A percentile compares a stretch with the other conserved stretches of the same genome.
Evolutionary conservation across 2,329 filamentous ascomycete genomes (phyloP).

Genomic region (Gliomastix tumulicola): DNA sequence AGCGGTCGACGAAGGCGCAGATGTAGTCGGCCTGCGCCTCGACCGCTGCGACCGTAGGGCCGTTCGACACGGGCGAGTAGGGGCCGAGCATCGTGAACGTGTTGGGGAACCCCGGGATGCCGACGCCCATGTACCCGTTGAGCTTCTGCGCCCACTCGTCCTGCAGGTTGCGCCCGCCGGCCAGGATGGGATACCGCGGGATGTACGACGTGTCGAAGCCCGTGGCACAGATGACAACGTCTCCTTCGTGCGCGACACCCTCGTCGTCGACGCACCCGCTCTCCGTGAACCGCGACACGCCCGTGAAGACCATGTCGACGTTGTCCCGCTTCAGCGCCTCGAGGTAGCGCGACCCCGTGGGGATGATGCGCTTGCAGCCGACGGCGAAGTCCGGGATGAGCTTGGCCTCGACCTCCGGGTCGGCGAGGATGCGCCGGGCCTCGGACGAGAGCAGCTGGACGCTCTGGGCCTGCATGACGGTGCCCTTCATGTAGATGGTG

Average conservation of each 20-base stretch:
- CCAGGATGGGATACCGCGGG: conserved; percentile 34
- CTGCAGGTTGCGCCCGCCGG: conserved; percentile 21
- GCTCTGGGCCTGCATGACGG: not conserved
- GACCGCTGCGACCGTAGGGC: conserved; percentile 26
- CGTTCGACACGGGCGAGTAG: conserved; percentile 23
- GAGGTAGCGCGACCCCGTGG: no score
- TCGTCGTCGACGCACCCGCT: not conserved
- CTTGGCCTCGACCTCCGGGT: not conserved
- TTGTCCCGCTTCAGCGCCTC: conserved; percentile 10
- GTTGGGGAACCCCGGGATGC: conserved; percentile 16
- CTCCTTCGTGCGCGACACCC: conserved; percentile 2
- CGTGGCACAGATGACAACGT: conserved; percentile 13
- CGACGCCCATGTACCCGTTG: conserved; percentile 18
- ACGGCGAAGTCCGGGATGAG: not conserved
- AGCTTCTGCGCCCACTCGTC: conserved; percentile 17
- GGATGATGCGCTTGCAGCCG: conserved; percentile 1
- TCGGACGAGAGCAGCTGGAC: not conserved
- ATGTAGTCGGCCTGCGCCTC: conserved; percentile 17
- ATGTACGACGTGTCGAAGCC: conserved; percentile 16
- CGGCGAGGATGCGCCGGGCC: not conserved
- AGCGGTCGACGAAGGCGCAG: conserved; percentile 4
- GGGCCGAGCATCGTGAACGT: conserved; percentile 23
- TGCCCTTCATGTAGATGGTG: conserved; percentile 2
- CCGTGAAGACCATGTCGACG: conserved; percentile 17
- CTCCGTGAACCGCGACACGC: conserved; percentile 17